Evolutionary conservation across 495 filamentous ascomycete species (phyloP).

Genomic region (Penicillium robsamsonii): DNA sequence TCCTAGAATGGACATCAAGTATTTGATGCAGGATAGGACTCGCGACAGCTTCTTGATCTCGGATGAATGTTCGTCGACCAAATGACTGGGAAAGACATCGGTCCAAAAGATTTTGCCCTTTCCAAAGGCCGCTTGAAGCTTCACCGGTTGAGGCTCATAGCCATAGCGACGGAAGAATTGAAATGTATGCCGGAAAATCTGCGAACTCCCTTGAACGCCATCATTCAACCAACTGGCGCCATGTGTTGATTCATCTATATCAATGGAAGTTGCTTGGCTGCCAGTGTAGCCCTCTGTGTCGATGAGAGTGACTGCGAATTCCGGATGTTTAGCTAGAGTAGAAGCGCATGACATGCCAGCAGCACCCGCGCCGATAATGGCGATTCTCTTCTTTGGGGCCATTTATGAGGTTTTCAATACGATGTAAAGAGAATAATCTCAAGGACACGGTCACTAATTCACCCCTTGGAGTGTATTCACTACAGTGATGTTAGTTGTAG

Average conservation of each 20-base stretch:
- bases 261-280: constrained; percentile 79
- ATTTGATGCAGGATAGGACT: constrained; percentile 67
- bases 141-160: constrained; percentile 64
- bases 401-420: neutral
- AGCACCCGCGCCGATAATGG: constrained; percentile 5
- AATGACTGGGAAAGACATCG: constrained; percentile 71
- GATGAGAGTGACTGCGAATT: constrained; percentile 73
- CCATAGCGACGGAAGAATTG: constrained; percentile 72
- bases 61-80: constrained; percentile 58
- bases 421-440: too few relatives aligned
- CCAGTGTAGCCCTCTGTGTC: constrained; percentile 66
- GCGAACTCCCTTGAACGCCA: constrained; percentile 78
- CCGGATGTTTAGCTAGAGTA: constrained; percentile 69
- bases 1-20: constrained; percentile 68
- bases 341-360: constrained; percentile 66
- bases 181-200: constrained; percentile 78
- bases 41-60: constrained; percentile 66
- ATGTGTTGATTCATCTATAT: constrained; percentile 62
- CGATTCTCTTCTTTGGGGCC: constrained; percentile 1
- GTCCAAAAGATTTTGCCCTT: constrained; percentile 78
- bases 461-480: too few relatives aligned
- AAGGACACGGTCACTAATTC: too few relatives aligned
- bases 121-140: constrained; percentile 78
- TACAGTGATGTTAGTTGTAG: too few relatives aligned
- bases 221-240: constrained; percentile 80